Evolutionary conservation across 2,329 filamentous ascomycete genomes (phyloP).

Genomic region (Tolypocladium paradoxum): DNA sequence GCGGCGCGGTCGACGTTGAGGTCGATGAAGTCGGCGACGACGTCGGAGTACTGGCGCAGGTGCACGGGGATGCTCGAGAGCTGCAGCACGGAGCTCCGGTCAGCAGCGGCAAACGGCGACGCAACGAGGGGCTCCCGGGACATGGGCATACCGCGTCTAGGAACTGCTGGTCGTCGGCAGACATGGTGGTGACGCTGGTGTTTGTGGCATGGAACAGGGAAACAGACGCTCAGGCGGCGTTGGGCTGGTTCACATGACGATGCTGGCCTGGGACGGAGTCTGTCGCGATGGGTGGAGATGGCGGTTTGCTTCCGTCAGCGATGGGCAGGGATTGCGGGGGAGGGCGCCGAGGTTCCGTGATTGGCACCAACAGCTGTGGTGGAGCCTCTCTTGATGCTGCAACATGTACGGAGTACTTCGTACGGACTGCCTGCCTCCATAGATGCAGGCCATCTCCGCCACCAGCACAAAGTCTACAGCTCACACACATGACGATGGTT

Average conservation of each 20-base stretch:
- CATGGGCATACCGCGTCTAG: slow-evolving; percentile 55
- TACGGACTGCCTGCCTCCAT: no score
- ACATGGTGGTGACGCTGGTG: slow-evolving; percentile 42
- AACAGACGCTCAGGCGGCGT: background rate
- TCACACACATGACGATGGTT: no score
- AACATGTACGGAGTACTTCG: no score
- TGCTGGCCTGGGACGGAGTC: background rate
- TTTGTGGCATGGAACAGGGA: background rate
- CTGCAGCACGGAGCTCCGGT: slow-evolving; percentile 19
- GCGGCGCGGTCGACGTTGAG: slow-evolving; percentile 70
- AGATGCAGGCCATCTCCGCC: no score
- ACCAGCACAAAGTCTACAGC: background rate
- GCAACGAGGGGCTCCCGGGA: background rate
- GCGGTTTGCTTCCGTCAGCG: slow-evolving; percentile 1
- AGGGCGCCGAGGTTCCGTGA: slow-evolving; percentile 4
- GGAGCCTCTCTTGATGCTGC: background rate
- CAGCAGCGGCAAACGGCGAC: background rate
- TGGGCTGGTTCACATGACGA: slow-evolving; percentile 3
- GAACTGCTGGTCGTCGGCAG: slow-evolving; percentile 69
- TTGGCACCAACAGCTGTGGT: background rate
- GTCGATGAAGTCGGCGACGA: slow-evolving; percentile 73
- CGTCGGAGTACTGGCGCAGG: slow-evolving; percentile 57
- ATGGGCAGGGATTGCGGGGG: background rate
- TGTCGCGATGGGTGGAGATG: background rate
- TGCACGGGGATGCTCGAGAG: slow-evolving; percentile 47